Evolutionary conservation across 805 yeast genomes (phyloP).

Genomic region (Starmerella roubikii): DNA sequence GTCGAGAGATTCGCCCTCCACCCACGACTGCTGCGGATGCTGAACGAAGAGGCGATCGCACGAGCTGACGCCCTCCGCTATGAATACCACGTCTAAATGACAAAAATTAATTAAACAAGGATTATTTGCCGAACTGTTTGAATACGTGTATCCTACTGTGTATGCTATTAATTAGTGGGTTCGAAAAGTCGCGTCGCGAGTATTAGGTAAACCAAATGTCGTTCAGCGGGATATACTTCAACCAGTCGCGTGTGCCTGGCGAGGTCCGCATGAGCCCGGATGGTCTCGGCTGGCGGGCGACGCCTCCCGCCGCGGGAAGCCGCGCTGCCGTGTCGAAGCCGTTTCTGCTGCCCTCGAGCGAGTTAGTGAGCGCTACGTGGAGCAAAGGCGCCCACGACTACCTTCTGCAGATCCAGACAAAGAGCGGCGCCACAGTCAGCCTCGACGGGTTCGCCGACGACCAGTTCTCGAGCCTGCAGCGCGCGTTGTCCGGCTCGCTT

Average conservation of each 20-base stretch:
- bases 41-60: slow-evolving; percentile 7
- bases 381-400: slow-evolving; percentile 86
- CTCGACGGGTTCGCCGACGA: slow-evolving; percentile 83
- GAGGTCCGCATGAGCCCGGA: slow-evolving; percentile 88
- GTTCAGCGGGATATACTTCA: slow-evolving; percentile 79
- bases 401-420: slow-evolving; percentile 80
- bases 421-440: slow-evolving; percentile 69
- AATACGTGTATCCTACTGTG: too few relatives aligned
- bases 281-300: slow-evolving; percentile 95
- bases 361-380: slow-evolving; percentile 72
- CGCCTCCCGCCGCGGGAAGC: slow-evolving; percentile 33
- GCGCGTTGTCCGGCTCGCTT: slow-evolving; percentile 68
- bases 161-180: too few relatives aligned
- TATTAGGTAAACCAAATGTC: too few relatives aligned
- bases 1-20: slow-evolving; percentile 5
- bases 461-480: slow-evolving; percentile 68
- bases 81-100: not conserved
- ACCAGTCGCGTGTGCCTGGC: slow-evolving; percentile 73
- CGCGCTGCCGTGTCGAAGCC: slow-evolving; percentile 47
- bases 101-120: not conserved
- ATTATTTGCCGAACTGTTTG: not conserved
- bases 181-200: too few relatives aligned
- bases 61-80: not conserved
- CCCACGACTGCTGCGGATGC: slow-evolving; percentile 4
- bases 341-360: slow-evolving; percentile 78